These are phyloP conservation scores for Teunomyces panamensis DNA, from an alignment of 805 yeast genomes.

Conservation along the genomic window DNA sequence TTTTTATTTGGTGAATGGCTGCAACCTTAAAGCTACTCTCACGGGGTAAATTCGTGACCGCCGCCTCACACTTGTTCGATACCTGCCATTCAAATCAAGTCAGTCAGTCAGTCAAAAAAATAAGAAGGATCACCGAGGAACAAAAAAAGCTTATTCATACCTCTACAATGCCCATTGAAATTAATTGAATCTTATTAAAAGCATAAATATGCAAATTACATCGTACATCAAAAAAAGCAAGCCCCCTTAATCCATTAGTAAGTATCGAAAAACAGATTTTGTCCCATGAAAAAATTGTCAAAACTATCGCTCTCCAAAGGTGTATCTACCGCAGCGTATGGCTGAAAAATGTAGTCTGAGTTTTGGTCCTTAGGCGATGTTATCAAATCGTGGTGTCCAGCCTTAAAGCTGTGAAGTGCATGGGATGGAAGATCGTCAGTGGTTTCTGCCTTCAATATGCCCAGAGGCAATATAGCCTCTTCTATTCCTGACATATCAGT, in stretches of 20 bases:
- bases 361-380: not conserved
- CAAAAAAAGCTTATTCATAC: too few relatives aligned
- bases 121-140: too few relatives aligned
- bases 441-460: not conserved
- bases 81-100: too few relatives aligned
- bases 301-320: constrained; percentile 1
- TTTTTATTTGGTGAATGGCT: too few relatives aligned
- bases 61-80: too few relatives aligned
- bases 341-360: constrained; percentile 2
- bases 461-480: not conserved
- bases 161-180: too few relatives aligned
- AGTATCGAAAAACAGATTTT: not conserved
- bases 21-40: too few relatives aligned
- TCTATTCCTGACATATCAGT: not conserved
- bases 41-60: too few relatives aligned
- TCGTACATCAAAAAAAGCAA: too few relatives aligned
- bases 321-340: not conserved
- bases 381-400: not conserved
- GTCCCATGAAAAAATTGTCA: not conserved
- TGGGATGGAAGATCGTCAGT: not conserved
- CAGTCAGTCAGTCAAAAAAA: too few relatives aligned
- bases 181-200: too few relatives aligned
- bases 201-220: too few relatives aligned
- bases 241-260: not conserved
- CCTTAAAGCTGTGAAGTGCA: not conserved